Percentiles rank a stretch among this genome's conserved stretches.
Conservation (phyloP, 1,139 yeast genomes). For the Suhomyces kunorum region DNA sequence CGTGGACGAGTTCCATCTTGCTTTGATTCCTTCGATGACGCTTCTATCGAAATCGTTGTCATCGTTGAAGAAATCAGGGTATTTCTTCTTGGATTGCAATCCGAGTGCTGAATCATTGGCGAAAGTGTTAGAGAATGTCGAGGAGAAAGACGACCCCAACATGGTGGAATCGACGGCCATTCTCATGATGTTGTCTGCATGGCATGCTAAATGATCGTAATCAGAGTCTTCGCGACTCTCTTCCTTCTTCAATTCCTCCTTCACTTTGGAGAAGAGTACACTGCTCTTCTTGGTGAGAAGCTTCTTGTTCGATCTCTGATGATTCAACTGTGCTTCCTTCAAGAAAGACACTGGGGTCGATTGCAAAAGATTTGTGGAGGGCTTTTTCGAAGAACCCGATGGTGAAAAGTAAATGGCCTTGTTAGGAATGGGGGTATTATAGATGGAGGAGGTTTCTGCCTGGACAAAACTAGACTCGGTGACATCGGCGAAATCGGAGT, state of each 20-base stretch:
- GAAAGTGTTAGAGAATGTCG: slow-evolving; percentile 36
- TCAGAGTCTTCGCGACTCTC: slow-evolving; percentile 26
- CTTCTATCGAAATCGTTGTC: slow-evolving; percentile 35
- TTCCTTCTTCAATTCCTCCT: slow-evolving; percentile 5
- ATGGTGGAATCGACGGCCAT: slow-evolving; percentile 54
- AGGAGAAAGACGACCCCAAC: slow-evolving; percentile 45
- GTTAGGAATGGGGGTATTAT: slow-evolving; percentile 33
- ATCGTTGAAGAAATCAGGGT: slow-evolving; percentile 21
- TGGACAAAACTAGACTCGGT: slow-evolving; percentile 14
- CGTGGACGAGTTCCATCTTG: slow-evolving; percentile 19
- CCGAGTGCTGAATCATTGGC: slow-evolving; percentile 34
- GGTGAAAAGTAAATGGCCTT: slow-evolving; percentile 38
- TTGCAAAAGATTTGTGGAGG: slow-evolving; percentile 16
- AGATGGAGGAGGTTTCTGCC: slow-evolving; percentile 21
- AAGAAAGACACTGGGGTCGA: slow-evolving; percentile 30
- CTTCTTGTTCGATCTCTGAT: slow-evolving; percentile 18
- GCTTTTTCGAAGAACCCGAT: slow-evolving; percentile 26
- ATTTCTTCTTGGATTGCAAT: slow-evolving; percentile 18
- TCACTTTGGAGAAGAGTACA: slow-evolving; percentile 14
- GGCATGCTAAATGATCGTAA: slow-evolving; percentile 48
- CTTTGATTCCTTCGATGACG: slow-evolving; percentile 31
- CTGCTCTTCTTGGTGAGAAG: slow-evolving; percentile 24
- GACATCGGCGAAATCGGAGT: slow-evolving; percentile 9
- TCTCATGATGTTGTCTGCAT: slow-evolving; percentile 48
- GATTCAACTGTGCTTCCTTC: slow-evolving; percentile 17